Percentiles rank a stretch among this genome's conserved stretches.
Evolutionary conservation across 106 monocot species (phyloP).

Genomic region (Posidonia australis): DNA sequence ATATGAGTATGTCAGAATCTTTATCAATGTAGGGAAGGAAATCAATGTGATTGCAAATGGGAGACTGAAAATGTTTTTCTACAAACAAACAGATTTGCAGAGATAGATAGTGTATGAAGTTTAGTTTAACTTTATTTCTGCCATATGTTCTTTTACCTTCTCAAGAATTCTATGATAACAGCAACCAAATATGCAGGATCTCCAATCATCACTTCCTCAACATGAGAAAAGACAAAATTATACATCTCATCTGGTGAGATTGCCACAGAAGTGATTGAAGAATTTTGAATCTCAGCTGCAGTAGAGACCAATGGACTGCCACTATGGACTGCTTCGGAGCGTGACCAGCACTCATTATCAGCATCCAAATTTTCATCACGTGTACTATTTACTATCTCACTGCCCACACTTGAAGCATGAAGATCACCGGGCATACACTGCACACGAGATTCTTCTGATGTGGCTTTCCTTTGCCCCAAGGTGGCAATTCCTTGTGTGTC

Average conservation of each 20-base stretch:
- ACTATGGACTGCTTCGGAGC: slow-evolving; percentile 11
- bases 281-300: slow-evolving; percentile 19
- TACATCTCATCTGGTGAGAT: slow-evolving; percentile 88
- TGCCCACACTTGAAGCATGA: slow-evolving; percentile 14
- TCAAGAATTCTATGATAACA: slow-evolving; percentile 64
- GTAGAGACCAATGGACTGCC: slow-evolving; percentile 16
- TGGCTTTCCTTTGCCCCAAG: slow-evolving; percentile 10
- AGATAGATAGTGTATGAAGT: too few species aligned
- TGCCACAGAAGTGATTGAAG: slow-evolving; percentile 31
- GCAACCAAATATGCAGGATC: slow-evolving; percentile 80
- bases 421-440: slow-evolving; percentile 16
- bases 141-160: slow-evolving; percentile 50
- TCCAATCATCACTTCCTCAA: slow-evolving; percentile 84
- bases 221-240: slow-evolving; percentile 51
- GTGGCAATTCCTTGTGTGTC: slow-evolving; percentile 26
- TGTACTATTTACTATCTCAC: not conserved
- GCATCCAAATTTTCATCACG: slow-evolving; percentile 10
- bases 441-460: slow-evolving; percentile 6
- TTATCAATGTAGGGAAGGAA: not conserved
- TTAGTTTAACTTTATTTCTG: too few species aligned
- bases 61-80: not conserved
- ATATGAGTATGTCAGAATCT: not conserved
- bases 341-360: slow-evolving; percentile 16
- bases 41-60: not conserved
- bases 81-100: too few species aligned